phyloP scores from a whole-genome alignment of 331 rosid species.

The Saraca asoca region DNA sequence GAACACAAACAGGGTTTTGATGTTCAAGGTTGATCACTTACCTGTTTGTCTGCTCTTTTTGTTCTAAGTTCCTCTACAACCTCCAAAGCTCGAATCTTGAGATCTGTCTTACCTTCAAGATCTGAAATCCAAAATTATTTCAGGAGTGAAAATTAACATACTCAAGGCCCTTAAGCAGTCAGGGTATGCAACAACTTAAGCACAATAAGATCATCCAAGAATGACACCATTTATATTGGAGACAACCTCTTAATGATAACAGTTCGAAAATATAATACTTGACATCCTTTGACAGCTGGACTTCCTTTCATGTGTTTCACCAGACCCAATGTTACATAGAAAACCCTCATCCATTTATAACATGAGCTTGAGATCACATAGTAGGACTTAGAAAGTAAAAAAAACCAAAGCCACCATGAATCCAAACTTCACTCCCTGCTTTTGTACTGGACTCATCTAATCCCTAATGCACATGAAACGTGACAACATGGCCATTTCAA shows the following conservation, averaged over 20 bases:
- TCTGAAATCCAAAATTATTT: slow-evolving; percentile 53
- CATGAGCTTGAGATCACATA: slow-evolving; percentile 8
- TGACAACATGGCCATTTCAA: background rate
- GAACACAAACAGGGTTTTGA: background rate
- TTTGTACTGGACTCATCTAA: background rate
- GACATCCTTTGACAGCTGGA: background rate
- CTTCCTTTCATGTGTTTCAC: background rate
- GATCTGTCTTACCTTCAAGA: slow-evolving; percentile 96
- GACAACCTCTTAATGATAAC: background rate
- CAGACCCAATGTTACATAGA: background rate
- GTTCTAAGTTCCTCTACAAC: slow-evolving; percentile 90
- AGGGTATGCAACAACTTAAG: background rate
- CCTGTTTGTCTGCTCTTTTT: slow-evolving; percentile 95
- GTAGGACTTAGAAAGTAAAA: slow-evolving; percentile 1
- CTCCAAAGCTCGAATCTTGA: slow-evolving; percentile 87
- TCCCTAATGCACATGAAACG: slow-evolving; percentile 14
- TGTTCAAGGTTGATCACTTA: slow-evolving; percentile 33
- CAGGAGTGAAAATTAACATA: background rate
- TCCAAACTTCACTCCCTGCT: slow-evolving; percentile 3
- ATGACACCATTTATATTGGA: background rate
- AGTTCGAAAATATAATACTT: background rate
- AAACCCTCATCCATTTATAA: background rate
- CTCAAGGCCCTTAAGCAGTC: background rate
- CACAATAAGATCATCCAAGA: background rate
- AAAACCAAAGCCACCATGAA: too few species aligned